Conservation (phyloP, 345 rosid genomes). For the Capsella bursapastoris region DNA sequence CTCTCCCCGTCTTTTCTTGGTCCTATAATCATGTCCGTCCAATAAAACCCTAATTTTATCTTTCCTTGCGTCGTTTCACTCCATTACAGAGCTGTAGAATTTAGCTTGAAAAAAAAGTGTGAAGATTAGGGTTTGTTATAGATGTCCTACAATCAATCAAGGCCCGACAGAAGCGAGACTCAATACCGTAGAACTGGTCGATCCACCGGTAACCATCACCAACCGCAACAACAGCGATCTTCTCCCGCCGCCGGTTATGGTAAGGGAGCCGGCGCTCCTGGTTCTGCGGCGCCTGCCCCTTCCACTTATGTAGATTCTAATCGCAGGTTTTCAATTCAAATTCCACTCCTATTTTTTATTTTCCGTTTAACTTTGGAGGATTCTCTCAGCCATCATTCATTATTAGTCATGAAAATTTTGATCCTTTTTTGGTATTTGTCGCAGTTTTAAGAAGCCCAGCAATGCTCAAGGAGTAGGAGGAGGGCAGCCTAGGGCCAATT, state of each 20-base stretch:
- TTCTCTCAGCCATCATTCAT: neutral
- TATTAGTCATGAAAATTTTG: conserved; percentile 2
- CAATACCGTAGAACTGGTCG: conserved; percentile 76
- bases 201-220: conserved; percentile 68
- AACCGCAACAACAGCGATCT: conserved; percentile 54
- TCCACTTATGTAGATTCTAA: conserved; percentile 56
- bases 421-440: conserved; percentile 7
- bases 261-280: conserved; percentile 79
- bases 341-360: neutral
- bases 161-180: conserved; percentile 77
- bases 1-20: conserved; percentile 32
- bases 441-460: conserved; percentile 70
- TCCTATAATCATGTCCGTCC: conserved; percentile 56
- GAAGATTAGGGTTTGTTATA: conserved; percentile 50
- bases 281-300: conserved; percentile 68
- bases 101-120: conserved; percentile 33
- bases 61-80: conserved; percentile 44
- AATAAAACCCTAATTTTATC: conserved; percentile 77
- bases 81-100: conserved; percentile 33
- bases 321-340: conserved; percentile 59
- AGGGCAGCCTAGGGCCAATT: conserved; percentile 65
- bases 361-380: neutral
- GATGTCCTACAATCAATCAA: conserved; percentile 98
- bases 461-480: conserved; percentile 73
- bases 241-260: conserved; percentile 68